Evolutionary conservation across 2,329 filamentous ascomycete genomes (phyloP), one percentile per base, ranked within the genome.

Genomic region (Anthostomella pinea): DNA sequence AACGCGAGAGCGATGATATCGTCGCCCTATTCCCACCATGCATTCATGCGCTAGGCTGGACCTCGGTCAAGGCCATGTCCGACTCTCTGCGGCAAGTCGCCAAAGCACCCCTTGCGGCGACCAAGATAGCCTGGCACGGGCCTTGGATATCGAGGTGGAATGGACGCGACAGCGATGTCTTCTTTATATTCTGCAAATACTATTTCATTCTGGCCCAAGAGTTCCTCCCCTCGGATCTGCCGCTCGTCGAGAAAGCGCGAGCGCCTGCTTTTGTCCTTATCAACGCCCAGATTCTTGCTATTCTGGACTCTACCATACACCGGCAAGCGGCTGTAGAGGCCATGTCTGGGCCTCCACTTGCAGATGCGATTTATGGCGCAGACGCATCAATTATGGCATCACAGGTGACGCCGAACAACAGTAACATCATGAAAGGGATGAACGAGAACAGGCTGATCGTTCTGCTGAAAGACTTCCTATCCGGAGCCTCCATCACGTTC

Each of bases 151-250:
- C 84, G 24, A 79, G 88, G 43, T 96, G 90, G 90, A 83, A 80
- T 43, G 90, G 90, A 10, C 79, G 81, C 2, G 89, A 95, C 52
- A 94, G 85, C 4, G 90, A 95, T 55, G 69, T 96, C 21, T 87
- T 95, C 58, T 95, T 91, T 64, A 84, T 94, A 28, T 96, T 96
- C 55, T 79, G 82, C 65, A 95, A 95, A 63, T 83, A 93, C 58
- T 94, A 85, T 52, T 85, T 91, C 59, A 75, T 91, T 14, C 70
- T 96, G 3, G 74, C 83, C 4, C 79, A 86, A 25, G 86, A 93
- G 41, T 85, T 85, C 48, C 69, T 85, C 50, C 81, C 83, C 0
- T 51, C 64, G 0, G 68, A 67, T 4, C 56, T 81, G 19, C 67
- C 76, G 2, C 59, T 79, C 11, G 52, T 64, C 1, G 73, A 79